A percentile compares a stretch with the other conserved stretches of the same genome.
Conservation (phyloP, 1,139 yeast species). For the Hemisphaericaspora lyxosophila region DNA sequence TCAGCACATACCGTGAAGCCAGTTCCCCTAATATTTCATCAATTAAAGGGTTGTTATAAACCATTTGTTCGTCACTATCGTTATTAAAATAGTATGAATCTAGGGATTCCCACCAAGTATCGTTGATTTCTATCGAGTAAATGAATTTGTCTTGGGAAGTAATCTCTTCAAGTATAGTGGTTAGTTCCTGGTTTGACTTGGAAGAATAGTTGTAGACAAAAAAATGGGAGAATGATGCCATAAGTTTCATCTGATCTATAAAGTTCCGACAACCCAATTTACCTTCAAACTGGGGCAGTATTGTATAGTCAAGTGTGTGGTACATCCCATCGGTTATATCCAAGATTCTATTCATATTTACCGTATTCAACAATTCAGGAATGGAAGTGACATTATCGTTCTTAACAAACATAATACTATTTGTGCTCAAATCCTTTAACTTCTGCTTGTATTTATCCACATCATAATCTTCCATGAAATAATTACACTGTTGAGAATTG, state of each 20-base stretch:
- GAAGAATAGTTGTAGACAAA: constrained; percentile 30
- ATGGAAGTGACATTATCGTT: constrained; percentile 11
- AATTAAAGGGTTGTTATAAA: constrained; percentile 19
- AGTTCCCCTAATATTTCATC: constrained; percentile 12
- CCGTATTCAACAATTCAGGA: constrained; percentile 22
- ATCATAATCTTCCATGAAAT: constrained; percentile 13
- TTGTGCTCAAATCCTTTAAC: constrained; percentile 1
- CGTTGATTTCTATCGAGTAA: constrained; percentile 20
- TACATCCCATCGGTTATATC: constrained; percentile 3
- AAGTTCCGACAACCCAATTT: constrained; percentile 33
- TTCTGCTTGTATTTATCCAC: constrained; percentile 6
- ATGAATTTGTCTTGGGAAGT: constrained; percentile 11
- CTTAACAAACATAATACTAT: constrained; percentile 21
- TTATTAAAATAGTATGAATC: constrained; percentile 18
- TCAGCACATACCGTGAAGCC: background rate
- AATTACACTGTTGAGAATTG: constrained; percentile 29
- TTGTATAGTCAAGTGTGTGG: background rate
- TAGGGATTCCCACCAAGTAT: constrained; percentile 16
- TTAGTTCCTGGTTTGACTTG: constrained; percentile 16
- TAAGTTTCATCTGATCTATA: constrained; percentile 29
- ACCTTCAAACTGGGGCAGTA: constrained; percentile 1
- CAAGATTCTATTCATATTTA: constrained; percentile 23
- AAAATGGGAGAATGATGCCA: constrained; percentile 36
- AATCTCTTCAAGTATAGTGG: constrained; percentile 8
- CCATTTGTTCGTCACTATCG: constrained; percentile 15